Percentiles rank a stretch among this genome's conserved stretches.
Conservation (phyloP, 768 basidiomycete genomes). For the Cystobasidiopsis lactophilus region DNA sequence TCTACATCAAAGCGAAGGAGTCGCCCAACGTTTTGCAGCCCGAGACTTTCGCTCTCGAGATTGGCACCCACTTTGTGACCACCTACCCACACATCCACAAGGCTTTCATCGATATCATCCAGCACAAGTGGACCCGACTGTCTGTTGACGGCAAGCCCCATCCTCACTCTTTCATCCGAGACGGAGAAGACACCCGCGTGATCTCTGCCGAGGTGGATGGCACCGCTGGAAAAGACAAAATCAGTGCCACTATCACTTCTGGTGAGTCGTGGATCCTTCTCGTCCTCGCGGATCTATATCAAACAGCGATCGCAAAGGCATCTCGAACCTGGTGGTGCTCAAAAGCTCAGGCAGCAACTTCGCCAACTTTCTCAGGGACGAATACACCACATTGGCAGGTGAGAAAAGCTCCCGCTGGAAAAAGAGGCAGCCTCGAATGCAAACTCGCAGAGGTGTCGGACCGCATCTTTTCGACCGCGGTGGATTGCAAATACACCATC, state of each 20-base stretch:
- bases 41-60: slow-evolving; percentile 66
- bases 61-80: slow-evolving; percentile 59
- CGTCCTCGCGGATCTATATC: neutral
- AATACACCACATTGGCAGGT: slow-evolving; percentile 24
- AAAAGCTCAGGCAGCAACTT: slow-evolving; percentile 79
- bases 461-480: slow-evolving; percentile 68
- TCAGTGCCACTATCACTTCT: slow-evolving; percentile 37
- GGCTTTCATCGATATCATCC: slow-evolving; percentile 18
- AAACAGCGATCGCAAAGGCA: neutral
- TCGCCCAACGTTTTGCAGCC: slow-evolving; percentile 68
- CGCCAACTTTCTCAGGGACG: slow-evolving; percentile 54
- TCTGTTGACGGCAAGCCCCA: slow-evolving; percentile 32
- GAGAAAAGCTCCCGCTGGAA: neutral
- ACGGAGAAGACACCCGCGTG: slow-evolving; percentile 71
- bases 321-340: slow-evolving; percentile 34
- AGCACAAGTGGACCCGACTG: slow-evolving; percentile 52
- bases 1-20: slow-evolving; percentile 39
- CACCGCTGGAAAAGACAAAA: slow-evolving; percentile 37
- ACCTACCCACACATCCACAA: slow-evolving; percentile 32
- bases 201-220: slow-evolving; percentile 33
- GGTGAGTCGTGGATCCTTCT: neutral
- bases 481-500: slow-evolving; percentile 36
- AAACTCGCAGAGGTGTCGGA: slow-evolving; percentile 60
- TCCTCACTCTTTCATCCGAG: slow-evolving; percentile 58
- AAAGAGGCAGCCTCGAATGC: slow-evolving; percentile 26